phyloP scores from a whole-genome alignment of 345 rosid genomes.

The Arabidopsis arenosa region DNA sequence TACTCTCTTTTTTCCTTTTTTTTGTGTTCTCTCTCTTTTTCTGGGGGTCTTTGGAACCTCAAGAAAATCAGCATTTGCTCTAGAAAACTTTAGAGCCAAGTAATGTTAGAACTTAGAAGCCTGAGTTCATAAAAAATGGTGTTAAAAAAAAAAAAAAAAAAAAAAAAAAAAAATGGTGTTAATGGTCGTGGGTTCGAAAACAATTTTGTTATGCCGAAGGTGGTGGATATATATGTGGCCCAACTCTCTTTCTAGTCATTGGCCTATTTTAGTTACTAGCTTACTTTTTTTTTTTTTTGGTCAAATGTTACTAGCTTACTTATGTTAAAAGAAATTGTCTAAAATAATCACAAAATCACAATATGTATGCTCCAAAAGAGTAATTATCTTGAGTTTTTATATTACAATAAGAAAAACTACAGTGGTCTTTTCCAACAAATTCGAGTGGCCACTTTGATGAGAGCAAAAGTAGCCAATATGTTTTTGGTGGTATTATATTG shows the following conservation, averaged over 20 bases:
- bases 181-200: conserved; percentile 1
- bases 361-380: conserved; percentile 10
- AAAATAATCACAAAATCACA: conserved; percentile 11
- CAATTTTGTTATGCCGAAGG: not conserved
- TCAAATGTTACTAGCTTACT: not conserved
- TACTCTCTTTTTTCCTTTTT: not conserved
- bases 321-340: not conserved
- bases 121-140: conserved; percentile 14
- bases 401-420: conserved; percentile 1
- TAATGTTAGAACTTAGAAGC: not conserved
- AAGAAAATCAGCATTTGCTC: conserved; percentile 1
- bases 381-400: not conserved
- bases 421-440: conserved; percentile 39
- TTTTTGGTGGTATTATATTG: conserved; percentile 32
- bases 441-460: conserved; percentile 41
- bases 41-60: not conserved
- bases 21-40: not conserved
- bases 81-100: conserved; percentile 15
- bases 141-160: too few species aligned
- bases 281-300: not conserved
- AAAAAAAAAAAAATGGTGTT: too few species aligned
- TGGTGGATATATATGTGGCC: not conserved
- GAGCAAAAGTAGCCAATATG: conserved; percentile 32
- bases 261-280: not conserved
- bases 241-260: not conserved